Evolutionary conservation across 352 stramenopile genomes (phyloP), one percentile per base, ranked within the genome.

Genomic region (Elongisporangium prolatum): DNA sequence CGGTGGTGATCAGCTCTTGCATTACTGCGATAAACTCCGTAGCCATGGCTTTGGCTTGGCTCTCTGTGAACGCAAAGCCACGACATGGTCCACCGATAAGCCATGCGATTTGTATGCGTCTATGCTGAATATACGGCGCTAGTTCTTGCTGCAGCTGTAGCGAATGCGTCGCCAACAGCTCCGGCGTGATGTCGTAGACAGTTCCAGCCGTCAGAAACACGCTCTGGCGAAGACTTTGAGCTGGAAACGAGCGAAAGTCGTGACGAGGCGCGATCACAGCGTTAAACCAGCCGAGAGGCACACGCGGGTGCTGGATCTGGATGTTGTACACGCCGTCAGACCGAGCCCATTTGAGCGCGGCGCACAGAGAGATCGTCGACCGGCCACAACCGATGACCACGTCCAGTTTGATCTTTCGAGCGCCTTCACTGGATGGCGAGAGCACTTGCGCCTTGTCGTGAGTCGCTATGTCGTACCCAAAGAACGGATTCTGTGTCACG

Each of bases 271-370:
- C 69, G 9, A 93, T 57, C 2, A 93, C 74, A 4, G 80, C 81
- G 59, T 89, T 69, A 24, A 91, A 91, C 49, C 75, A 77, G 10
- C 53, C 18, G 24, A 93, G 49, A 1, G 68, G 61, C 25, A 81
- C 74, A 10, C 79, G 77, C 17, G 83, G 83, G 50, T 93, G 83
- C 59, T 93, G 79, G 59, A 93, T 87, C 61, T 93, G 83, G 49
- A 93, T 73, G 66, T 84, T 86, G 50, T 84, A 86, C 14, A 77
- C 61, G 28, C 28, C 28, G 28, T 13, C 4, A 2, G 63, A 55
- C 13, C 53, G 28, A 25, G 57, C 25, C 47, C 60, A 68, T 58
- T 84, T 84, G 56, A 89, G 57, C 44, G 74, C 63, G 9, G 75
- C 80, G 60, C 80, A 84, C 13, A 93, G 63, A 47, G 83, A 60